Conservation (phyloP, 1,284 basidiomycete genomes). For the Termitomyces sp. region DNA sequence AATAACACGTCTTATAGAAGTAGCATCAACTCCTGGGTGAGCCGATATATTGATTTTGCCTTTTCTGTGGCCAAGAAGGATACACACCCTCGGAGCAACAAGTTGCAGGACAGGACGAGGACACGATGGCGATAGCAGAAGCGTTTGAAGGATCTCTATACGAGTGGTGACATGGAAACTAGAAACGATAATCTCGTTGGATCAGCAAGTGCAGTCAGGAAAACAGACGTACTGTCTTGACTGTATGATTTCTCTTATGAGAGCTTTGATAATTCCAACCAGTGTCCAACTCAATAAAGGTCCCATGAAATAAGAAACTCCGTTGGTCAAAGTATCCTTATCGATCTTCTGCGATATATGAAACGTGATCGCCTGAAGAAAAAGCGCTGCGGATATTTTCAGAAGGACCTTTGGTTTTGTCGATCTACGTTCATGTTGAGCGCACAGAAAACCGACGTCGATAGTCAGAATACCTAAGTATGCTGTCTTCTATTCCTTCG, state of each 20-base stretch:
- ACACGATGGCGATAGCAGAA: constrained; percentile 59
- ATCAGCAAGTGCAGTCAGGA: background rate
- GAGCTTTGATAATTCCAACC: constrained; percentile 60
- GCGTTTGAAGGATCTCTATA: constrained; percentile 59
- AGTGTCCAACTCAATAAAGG: constrained; percentile 75
- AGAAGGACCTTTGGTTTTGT: constrained; percentile 65
- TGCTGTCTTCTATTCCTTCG: constrained; percentile 78
- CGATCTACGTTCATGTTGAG: constrained; percentile 36
- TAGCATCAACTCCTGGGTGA: constrained; percentile 31
- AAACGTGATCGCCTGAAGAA: constrained; percentile 54
- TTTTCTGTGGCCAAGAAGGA: constrained; percentile 42
- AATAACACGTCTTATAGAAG: constrained; percentile 38
- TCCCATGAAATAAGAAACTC: constrained; percentile 70
- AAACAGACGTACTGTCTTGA: constrained; percentile 43
- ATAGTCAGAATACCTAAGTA: constrained; percentile 49
- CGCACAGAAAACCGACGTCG: background rate
- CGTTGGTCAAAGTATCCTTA: constrained; percentile 61
- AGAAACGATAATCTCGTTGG: background rate
- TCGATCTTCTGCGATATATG: constrained; percentile 52
- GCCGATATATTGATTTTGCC: constrained; percentile 14
- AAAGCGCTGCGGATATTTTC: constrained; percentile 59
- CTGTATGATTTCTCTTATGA: constrained; percentile 59
- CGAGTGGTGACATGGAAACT: constrained; percentile 37
- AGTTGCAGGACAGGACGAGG: constrained; percentile 61
- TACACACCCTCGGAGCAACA: constrained; percentile 52